Evolutionary conservation across 371 early-diverging fungal genomes (phyloP), one percentile per base, ranked within the genome.

Genomic region (Entomophthora muscae): DNA sequence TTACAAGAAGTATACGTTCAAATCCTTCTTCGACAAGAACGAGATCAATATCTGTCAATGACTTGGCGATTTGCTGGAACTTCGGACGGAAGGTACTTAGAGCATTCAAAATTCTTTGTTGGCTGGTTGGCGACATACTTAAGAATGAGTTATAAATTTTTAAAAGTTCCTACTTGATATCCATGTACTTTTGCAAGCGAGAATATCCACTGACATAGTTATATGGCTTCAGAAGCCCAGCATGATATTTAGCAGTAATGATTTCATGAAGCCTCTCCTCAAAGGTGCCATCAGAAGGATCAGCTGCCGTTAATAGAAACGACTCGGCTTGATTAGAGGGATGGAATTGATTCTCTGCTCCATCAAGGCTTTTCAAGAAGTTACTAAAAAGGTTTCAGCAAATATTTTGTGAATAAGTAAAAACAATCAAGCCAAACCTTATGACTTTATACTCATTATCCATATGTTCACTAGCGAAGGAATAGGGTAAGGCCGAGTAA

Each of bases 1-100:
- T 64, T 73, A 83, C 83, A 61, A 93, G 74, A 51, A 93, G 72
- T 61, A 91, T 73, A 3, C 91, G 79, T 78, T 95, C 95, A 76
- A 95, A 93, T n/a, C 84, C 83, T 70, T 91, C 92, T 71, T 93
- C 95, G 2, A 91, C 91, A 58, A 91, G 71, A 30, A 93, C 84
- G 67, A 95, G 73, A 70, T 95, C 94, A 59, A 89, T 80, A 72
- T 95, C 95, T 0, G 91, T 93, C 63, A 93, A 72, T n/a, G 84
- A 75, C 70, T 88, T 89, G 1, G 91, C 91, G 1, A 92, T 83
- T 33, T 75, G 72, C 60, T 89, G 80, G 72, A 91, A 93, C 24
- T 84, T 79, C 2, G 93, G 92, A 42, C 92, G 77, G 70, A 93
- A 91, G 0, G 82, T 78, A n/a, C 85, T 84, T 78, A 94, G 83